phyloP scores from a whole-genome alignment of 1,284 basidiomycete species.

The Ustilago cynodontis region DNA sequence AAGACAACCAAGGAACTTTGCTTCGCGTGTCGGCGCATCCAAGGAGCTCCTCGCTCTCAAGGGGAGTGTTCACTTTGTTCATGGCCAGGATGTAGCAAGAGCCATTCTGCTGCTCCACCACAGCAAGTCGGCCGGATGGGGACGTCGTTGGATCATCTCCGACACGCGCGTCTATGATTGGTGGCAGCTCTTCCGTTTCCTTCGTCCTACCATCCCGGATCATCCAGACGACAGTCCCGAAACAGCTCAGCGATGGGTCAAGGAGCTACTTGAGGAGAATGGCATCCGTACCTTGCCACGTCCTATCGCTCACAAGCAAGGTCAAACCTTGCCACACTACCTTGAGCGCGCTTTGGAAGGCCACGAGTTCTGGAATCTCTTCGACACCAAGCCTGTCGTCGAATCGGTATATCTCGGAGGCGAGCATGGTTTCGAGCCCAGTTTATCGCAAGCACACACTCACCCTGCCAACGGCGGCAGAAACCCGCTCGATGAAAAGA shows the following conservation, averaged over 20 bases:
- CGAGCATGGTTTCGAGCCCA: conserved; percentile 20
- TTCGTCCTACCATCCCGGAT: conserved; percentile 39
- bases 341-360: conserved; percentile 53
- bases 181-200: conserved; percentile 54
- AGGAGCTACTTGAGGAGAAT: conserved; percentile 41
- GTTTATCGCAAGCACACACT: background rate
- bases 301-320: conserved; percentile 36
- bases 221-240: conserved; percentile 40
- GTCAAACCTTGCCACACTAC: conserved; percentile 36
- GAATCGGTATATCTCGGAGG: conserved; percentile 29
- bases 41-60: conserved; percentile 51
- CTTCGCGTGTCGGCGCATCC: conserved; percentile 43
- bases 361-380: conserved; percentile 52
- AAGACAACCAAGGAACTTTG: conserved; percentile 52
- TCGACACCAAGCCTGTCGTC: conserved; percentile 29
- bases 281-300: conserved; percentile 35
- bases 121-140: conserved; percentile 35
- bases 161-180: conserved; percentile 55
- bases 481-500: conserved; percentile 1
- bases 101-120: conserved; percentile 53
- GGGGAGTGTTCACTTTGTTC: conserved; percentile 59
- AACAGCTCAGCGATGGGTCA: conserved; percentile 38
- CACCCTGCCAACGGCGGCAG: background rate
- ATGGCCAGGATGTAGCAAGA: conserved; percentile 58
- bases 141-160: conserved; percentile 59